Evolutionary conservation across 1,139 yeast species (phyloP), one percentile per base, ranked within the genome.

Genomic region (Hyphopichia fennica): DNA sequence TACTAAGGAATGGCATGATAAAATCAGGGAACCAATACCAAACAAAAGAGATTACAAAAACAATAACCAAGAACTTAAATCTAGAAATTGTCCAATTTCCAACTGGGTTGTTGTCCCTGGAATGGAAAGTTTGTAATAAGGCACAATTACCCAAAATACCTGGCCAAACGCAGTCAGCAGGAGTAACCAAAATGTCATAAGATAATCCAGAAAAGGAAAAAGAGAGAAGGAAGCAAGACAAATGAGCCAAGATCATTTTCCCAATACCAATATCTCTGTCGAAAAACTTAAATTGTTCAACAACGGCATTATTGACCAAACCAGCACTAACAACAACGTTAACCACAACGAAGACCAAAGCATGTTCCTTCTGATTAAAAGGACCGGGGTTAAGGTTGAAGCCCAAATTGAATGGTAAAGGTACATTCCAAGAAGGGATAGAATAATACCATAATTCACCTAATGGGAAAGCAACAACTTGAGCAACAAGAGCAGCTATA

Each of bases 91-190:
- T 38, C 41, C 41, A 38, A 20, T 33, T 16, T 6, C 36, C 41
- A 19, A 20, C 41, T 20, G 38, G 35, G 25, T 41, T 34, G 17
- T 35, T 38, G 9, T 41, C 41, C 8, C 35, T 30, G 11, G 13
- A n/a, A 8, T 41, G 41, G 34, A 41, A 35, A 16, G 38, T 38
- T 19, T 38, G 30, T 27, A 41, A 41, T 49, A 65, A 53, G 3
- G 71, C 62, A 20, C 64, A 53, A 18, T 61, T 57, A 43, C 64
- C 64, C 49, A 72, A 53, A 37, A 65, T 59, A 33, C 63, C 63
- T 2, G 75, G 75, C 74, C 75, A 71, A 11, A 67, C 53, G 44
- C 65, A 60, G 15, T 60, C 50, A 7, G 67, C 64, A 1, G 72
- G 69, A 37, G 63, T 60, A 9, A 60, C 73, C 40, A 61, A 46